A percentile compares a stretch with the other conserved stretches of the same genome.
Evolutionary conservation across 1,284 basidiomycete genomes (phyloP).

Genomic region (Heterobasidion irregulare): DNA sequence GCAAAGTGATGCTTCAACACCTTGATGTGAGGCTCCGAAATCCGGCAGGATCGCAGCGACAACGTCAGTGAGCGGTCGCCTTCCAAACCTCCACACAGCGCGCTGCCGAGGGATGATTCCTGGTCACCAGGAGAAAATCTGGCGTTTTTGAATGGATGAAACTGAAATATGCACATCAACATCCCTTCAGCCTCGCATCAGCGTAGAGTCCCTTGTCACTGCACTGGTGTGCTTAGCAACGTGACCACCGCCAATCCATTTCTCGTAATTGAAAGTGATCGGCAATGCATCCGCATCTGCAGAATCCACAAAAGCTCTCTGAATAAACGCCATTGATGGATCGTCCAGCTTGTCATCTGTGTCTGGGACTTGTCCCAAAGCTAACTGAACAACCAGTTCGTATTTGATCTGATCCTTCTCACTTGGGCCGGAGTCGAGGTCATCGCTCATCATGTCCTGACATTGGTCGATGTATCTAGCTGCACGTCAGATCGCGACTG

Average conservation of each 20-base stretch:
- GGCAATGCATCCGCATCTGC: not conserved
- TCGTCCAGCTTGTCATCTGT: not conserved
- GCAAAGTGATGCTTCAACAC: too few relatives aligned
- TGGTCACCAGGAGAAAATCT: too few relatives aligned
- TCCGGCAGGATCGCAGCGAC: too few relatives aligned
- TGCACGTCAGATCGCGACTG: not conserved
- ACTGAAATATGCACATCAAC: too few relatives aligned
- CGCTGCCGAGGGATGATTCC: too few relatives aligned
- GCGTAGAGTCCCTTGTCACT: not conserved
- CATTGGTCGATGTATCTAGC: conserved; percentile 68
- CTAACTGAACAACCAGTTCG: not conserved
- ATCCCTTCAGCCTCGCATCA: too few relatives aligned
- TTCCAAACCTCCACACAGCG: too few relatives aligned
- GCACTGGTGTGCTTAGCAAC: not conserved
- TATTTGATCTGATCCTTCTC: conserved; percentile 7
- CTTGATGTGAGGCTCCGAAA: too few relatives aligned
- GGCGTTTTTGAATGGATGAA: too few relatives aligned
- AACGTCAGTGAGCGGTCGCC: too few relatives aligned
- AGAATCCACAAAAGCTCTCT: not conserved
- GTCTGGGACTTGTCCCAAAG: not conserved
- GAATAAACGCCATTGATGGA: not conserved
- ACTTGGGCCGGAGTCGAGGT: conserved; percentile 23
- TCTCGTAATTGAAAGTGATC: not conserved
- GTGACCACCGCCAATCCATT: not conserved
- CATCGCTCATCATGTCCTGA: conserved; percentile 46